These are phyloP conservation scores for Avena sativa DNA, from an alignment of 176 grass and related monocot genomes.

Conservation along the genomic window DNA sequence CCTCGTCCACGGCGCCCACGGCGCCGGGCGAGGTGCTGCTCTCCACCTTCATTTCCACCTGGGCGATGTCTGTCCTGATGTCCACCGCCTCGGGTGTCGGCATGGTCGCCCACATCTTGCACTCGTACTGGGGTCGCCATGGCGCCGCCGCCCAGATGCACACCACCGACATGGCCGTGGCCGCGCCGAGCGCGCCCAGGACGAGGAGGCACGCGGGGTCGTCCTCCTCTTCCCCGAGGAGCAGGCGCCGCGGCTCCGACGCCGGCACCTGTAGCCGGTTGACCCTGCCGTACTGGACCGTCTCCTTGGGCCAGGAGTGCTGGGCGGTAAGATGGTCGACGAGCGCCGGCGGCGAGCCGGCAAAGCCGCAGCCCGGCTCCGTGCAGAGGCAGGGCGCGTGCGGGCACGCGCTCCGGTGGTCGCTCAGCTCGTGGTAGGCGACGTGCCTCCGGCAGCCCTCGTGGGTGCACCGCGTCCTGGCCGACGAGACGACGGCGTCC, in stretches of 20 bases:
- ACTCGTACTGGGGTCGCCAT: background rate
- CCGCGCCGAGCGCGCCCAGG: background rate
- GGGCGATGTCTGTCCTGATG: background rate
- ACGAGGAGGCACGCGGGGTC: background rate
- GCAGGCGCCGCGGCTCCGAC: too few species aligned
- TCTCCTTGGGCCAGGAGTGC: background rate
- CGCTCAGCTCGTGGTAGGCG: background rate
- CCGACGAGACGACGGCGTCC: background rate
- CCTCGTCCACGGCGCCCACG: background rate
- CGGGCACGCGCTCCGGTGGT: conserved; percentile 11
- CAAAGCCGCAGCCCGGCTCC: too few species aligned
- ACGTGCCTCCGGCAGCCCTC: background rate
- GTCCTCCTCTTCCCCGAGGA: background rate
- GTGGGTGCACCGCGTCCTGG: background rate
- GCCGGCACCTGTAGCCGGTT: too few species aligned
- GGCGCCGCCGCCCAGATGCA: conserved; percentile 18
- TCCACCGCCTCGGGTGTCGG: background rate
- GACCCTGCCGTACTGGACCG: background rate
- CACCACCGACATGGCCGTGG: background rate
- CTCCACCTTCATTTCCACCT: conserved; percentile 16
- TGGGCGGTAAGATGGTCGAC: background rate
- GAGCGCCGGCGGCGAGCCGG: background rate
- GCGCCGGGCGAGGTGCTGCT: background rate
- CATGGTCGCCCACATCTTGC: background rate
- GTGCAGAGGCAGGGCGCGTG: background rate